Evolutionary conservation across 352 stramenopile species (phyloP).

Genomic region (Pythium sp.): DNA sequence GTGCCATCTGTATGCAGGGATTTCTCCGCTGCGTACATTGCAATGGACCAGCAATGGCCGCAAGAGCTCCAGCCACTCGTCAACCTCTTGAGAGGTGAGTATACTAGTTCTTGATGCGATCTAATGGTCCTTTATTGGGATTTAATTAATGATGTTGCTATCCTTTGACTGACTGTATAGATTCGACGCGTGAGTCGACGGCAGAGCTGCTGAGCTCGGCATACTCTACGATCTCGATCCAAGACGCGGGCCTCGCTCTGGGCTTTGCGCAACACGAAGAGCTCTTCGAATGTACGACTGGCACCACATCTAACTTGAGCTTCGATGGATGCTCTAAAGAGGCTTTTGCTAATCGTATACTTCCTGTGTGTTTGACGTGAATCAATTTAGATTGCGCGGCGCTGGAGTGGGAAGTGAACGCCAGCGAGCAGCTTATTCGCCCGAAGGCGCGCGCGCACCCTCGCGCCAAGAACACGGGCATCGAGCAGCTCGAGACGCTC

Average conservation of each 20-base stretch:
- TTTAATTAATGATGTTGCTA: conserved; percentile 1
- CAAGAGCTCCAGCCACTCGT: conserved; percentile 35
- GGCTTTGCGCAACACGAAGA: conserved; percentile 49
- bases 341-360: background rate
- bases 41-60: conserved; percentile 59
- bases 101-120: background rate
- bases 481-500: conserved; percentile 64
- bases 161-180: conserved; percentile 20
- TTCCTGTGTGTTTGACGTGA: background rate
- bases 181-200: conserved; percentile 44
- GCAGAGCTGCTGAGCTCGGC: conserved; percentile 55
- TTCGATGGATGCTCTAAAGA: too few relatives aligned
- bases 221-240: conserved; percentile 59
- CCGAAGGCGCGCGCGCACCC: conserved; percentile 38
- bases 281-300: conserved; percentile 39
- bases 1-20: conserved; percentile 27
- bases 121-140: background rate
- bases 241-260: conserved; percentile 40
- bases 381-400: conserved; percentile 38
- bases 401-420: conserved; percentile 44
- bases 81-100: conserved; percentile 45
- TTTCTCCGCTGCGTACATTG: conserved; percentile 40
- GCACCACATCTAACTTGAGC: background rate
- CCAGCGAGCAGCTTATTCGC: conserved; percentile 33
- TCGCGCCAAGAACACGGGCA: conserved; percentile 25